Base-by-base conservation (phyloP, 2,329 filamentous ascomycete species). In the Nothopassalora personata region DNA sequence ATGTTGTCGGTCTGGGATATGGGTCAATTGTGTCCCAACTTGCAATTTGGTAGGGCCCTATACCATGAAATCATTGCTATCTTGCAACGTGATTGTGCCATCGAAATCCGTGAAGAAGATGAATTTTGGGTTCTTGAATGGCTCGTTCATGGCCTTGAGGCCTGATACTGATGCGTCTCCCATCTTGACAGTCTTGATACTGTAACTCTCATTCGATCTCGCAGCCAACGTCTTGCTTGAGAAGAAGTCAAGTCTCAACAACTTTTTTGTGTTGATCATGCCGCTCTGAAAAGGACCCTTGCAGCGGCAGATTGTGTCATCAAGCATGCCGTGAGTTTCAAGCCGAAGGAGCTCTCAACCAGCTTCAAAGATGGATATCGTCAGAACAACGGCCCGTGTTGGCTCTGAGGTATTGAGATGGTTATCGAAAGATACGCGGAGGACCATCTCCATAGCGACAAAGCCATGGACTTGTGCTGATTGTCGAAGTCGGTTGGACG, bases 81-180 rank as follows among this genome's bases (percentile, higher is more conserved):
- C 85, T 70, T 84, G 79, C 58, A 86, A 82, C 52, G 93, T 97
- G 73, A 97, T 93, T 56, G 92, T 97, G 70, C 94, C 94, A 76
- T 99, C 94, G 73, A 97, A 97, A 78, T 99, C 94, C 67, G 92
- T 96, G 81, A 97, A 97, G 83, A 99, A 97, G 80, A 99, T 92
- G 80, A 90, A 89, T 77, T 91, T 89, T 54, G 92, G 92, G 73
- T 88, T 86, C 59, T 71, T 64, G 68, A 73, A 72, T 0, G 71
- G 71, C 59, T 72, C 74, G 64, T 76, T 74, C 76, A 81, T 75
- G 49, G 77, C 77, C 52, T 74, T 74, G 52, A 81, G 73, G 36
- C 76, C 72, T 45, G 71, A 23, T 65, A 53, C 57, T 56, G 56
- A 3, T 48, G 57, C 28, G 54, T 30, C 54, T 50, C 39, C 53